Conservation (phyloP, 2,329 filamentous ascomycete species). For the Fusarium nygamai region DNA sequence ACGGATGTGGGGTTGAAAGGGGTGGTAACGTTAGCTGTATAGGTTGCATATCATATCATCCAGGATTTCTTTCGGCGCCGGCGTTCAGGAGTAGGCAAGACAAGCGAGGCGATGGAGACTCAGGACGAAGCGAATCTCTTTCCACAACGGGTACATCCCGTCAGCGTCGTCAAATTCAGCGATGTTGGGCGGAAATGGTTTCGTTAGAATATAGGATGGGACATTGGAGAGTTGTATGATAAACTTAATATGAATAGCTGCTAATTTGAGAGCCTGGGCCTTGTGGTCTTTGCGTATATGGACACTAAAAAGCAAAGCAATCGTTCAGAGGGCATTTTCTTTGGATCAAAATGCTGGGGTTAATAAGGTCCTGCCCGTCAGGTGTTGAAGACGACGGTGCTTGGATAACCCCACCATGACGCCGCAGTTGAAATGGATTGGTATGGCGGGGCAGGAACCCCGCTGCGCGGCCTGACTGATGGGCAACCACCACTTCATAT, state of each 20-base stretch:
- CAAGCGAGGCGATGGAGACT: constrained; percentile 31
- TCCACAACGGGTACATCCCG: constrained; percentile 21
- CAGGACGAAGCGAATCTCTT: constrained; percentile 10
- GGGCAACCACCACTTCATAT: constrained; percentile 31
- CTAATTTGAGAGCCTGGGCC: neutral
- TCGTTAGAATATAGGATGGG: constrained; percentile 17
- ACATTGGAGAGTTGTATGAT: constrained; percentile 26
- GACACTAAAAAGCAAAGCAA: neutral
- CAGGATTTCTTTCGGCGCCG: constrained; percentile 32
- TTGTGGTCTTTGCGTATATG: neutral
- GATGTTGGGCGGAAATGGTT: neutral
- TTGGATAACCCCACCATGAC: constrained; percentile 39
- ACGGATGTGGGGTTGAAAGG: constrained; percentile 20
- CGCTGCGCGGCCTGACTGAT: constrained; percentile 26
- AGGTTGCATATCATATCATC: constrained; percentile 42
- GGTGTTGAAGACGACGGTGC: neutral
- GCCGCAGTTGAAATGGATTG: constrained; percentile 28
- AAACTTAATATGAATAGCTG: constrained; percentile 26
- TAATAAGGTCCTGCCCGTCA: neutral
- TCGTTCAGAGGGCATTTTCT: neutral
- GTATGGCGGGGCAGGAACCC: constrained; percentile 41
- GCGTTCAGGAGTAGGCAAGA: constrained; percentile 36
- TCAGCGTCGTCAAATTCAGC: constrained; percentile 1
- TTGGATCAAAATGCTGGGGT: neutral
- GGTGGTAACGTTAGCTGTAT: constrained; percentile 24